These are phyloP conservation scores for Wickerhamomyces hampshirensis DNA, from an alignment of 805 yeast genomes.

Conservation along the genomic window DNA sequence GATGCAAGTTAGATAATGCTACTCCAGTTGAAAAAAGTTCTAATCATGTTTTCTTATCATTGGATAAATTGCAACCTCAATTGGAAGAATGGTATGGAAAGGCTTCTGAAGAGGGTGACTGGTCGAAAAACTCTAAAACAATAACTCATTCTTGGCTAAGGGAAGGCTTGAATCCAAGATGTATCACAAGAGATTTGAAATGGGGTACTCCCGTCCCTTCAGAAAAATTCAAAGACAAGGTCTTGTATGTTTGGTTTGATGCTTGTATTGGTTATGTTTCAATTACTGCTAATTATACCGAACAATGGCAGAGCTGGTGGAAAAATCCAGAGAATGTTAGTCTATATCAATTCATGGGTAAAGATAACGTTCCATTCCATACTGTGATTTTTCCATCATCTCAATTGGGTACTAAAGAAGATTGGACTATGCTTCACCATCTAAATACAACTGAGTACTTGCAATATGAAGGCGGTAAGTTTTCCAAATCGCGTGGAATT, in stretches of 20 bases:
- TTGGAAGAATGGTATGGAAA: constrained; percentile 67
- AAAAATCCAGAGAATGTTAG: constrained; percentile 82
- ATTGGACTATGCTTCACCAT: constrained; percentile 90
- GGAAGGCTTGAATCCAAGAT: constrained; percentile 89
- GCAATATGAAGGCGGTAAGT: constrained; percentile 97
- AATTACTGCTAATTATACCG: constrained; percentile 88
- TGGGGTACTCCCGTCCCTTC: constrained; percentile 99
- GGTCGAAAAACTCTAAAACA: constrained; percentile 89
- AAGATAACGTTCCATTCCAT: constrained; percentile 98
- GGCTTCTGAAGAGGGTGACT: constrained; percentile 66
- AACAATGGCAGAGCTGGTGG: constrained; percentile 92
- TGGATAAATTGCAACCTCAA: constrained; percentile 79
- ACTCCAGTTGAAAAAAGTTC: constrained; percentile 78
- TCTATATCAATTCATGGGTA: constrained; percentile 97
- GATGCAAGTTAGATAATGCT: constrained; percentile 87
- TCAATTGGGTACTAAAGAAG: constrained; percentile 79
- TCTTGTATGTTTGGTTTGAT: constrained; percentile 97
- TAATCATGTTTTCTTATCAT: constrained; percentile 76
- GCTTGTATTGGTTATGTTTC: constrained; percentile 97
- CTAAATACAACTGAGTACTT: constrained; percentile 92
- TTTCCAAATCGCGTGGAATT: constrained; percentile 94
- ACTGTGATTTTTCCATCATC: constrained; percentile 96
- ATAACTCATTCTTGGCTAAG: constrained; percentile 92
- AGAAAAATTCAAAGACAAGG: constrained; percentile 81
- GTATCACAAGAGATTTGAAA: constrained; percentile 92